Conservation (phyloP, 2,329 filamentous ascomycete species). For the Orbilia brochopaga region DNA sequence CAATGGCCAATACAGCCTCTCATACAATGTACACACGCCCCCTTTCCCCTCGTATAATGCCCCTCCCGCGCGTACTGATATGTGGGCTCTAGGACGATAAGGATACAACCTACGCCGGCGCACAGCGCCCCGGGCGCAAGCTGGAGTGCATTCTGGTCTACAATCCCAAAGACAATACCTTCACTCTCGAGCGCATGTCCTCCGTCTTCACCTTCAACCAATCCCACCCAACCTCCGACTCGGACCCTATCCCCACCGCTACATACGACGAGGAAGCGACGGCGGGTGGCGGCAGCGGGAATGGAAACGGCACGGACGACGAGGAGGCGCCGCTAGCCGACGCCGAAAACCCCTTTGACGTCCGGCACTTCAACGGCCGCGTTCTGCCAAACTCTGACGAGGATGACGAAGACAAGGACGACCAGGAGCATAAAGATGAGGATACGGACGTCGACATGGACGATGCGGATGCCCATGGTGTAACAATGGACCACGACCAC, state of each 20-base stretch:
- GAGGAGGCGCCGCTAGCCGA: slow-evolving; percentile 45
- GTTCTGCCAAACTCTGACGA: slow-evolving; percentile 33
- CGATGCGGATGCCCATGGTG: slow-evolving; percentile 26
- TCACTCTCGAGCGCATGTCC: slow-evolving; percentile 46
- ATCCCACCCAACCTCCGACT: slow-evolving; percentile 36
- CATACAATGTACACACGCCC: slow-evolving; percentile 26
- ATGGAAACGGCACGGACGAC: slow-evolving; percentile 33
- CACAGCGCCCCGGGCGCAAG: slow-evolving; percentile 42
- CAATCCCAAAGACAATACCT: slow-evolving; percentile 46
- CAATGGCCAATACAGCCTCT: slow-evolving; percentile 33
- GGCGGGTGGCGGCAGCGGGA: not conserved
- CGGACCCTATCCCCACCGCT: slow-evolving; percentile 28
- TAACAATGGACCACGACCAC: slow-evolving; percentile 12
- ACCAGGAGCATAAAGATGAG: slow-evolving; percentile 31
- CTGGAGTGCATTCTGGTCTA: slow-evolving; percentile 49
- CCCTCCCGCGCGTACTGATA: not conserved
- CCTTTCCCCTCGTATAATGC: not conserved
- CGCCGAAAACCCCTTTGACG: slow-evolving; percentile 47
- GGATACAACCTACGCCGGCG: slow-evolving; percentile 28
- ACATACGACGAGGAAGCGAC: slow-evolving; percentile 39
- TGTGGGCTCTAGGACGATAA: slow-evolving; percentile 24
- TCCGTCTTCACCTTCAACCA: slow-evolving; percentile 49
- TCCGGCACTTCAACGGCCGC: slow-evolving; percentile 33
- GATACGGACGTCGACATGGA: slow-evolving; percentile 44
- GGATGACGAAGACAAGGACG: slow-evolving; percentile 37